Evolutionary conservation across 208 protist species (phyloP).

Genomic region (Borovskyia barvae): DNA sequence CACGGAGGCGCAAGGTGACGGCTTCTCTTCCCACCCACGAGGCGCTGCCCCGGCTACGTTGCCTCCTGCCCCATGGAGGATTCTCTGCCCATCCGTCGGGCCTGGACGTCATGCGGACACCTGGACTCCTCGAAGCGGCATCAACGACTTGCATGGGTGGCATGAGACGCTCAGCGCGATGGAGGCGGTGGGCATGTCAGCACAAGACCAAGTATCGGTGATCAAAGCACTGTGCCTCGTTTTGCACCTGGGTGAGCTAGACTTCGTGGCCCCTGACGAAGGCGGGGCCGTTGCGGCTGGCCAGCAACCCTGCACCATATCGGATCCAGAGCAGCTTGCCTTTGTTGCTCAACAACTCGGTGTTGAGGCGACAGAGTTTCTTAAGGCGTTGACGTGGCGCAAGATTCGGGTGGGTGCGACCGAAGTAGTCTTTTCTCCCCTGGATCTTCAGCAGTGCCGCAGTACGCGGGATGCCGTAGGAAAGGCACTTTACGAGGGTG

Average conservation of each 20-base stretch:
- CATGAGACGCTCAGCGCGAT: conserved; percentile 84
- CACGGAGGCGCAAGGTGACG: not conserved
- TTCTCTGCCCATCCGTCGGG: conserved; percentile 12
- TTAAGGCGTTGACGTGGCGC: conserved; percentile 65
- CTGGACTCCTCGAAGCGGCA: conserved; percentile 25
- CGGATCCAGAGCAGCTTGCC: conserved; percentile 31
- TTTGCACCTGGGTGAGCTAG: conserved; percentile 93
- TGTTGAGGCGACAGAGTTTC: conserved; percentile 38
- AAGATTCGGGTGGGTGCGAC: conserved; percentile 54
- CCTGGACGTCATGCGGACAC: conserved; percentile 13
- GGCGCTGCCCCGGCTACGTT: too few species aligned
- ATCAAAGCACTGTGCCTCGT: conserved; percentile 90
- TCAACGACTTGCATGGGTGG: conserved; percentile 84
- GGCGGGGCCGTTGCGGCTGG: conserved; percentile 24
- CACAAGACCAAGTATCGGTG: conserved; percentile 69
- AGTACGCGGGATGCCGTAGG: conserved; percentile 93
- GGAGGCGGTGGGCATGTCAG: conserved; percentile 85
- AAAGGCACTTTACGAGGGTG: conserved; percentile 92
- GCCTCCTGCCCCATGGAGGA: conserved; percentile 12
- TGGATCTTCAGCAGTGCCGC: conserved; percentile 74
- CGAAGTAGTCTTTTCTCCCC: conserved; percentile 63
- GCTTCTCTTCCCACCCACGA: too few species aligned
- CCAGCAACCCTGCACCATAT: conserved; percentile 25
- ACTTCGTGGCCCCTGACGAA: conserved; percentile 62
- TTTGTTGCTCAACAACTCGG: conserved; percentile 62